Evolutionary conservation across 2,329 filamentous ascomycete species (phyloP), one percentile per base, ranked within the genome.

Genomic region (Fusarium ramigenum): DNA sequence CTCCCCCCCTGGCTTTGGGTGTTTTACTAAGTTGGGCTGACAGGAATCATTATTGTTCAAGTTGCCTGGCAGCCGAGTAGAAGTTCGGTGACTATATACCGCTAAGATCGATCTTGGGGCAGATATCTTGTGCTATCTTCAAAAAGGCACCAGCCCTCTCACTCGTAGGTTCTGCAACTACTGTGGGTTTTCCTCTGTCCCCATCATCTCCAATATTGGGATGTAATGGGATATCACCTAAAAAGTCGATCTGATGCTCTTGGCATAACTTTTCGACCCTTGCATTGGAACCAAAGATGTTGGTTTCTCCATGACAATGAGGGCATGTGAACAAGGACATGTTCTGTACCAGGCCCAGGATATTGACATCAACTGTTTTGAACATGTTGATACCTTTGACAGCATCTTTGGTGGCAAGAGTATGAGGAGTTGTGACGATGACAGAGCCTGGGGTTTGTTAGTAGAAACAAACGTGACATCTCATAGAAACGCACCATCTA

Each of bases 321-420:
- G 93, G 93, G 76, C 95, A 97, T 7, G 87, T 89, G 80, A 97
- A 97, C 42, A 94, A 87, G 12, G 92, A 92, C 95, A 97, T 97
- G 79, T 97, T 97, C 80, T 96, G 92, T 23, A 99, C 92, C 83
- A 98, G 90, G 4, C 96, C 96, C 4, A 98, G 85, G 39, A 96
- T 88, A 56, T 93, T 91, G 10, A 97, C 90, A 62, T 93, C 86
- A 77, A 97, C 93, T 78, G 94, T 96, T 76, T 91, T 90, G 83
- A 98, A 98, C 90, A 99, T 95, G 77, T 94, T 93, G 72, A 98
- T 92, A 6, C 96, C 96, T 77, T 96, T 94, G 25, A 97, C 88
- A 2, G 96, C 96, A 78, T 99, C 96, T 76, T 96, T 94, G 4
- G 98, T 89, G 4, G 96, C 94, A 34, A 99, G 90, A 58, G 97